Percentiles rank a stretch among this genome's conserved stretches.
Evolutionary conservation across 1,139 yeast species (phyloP).

Genomic region (Taphrina betulina): DNA sequence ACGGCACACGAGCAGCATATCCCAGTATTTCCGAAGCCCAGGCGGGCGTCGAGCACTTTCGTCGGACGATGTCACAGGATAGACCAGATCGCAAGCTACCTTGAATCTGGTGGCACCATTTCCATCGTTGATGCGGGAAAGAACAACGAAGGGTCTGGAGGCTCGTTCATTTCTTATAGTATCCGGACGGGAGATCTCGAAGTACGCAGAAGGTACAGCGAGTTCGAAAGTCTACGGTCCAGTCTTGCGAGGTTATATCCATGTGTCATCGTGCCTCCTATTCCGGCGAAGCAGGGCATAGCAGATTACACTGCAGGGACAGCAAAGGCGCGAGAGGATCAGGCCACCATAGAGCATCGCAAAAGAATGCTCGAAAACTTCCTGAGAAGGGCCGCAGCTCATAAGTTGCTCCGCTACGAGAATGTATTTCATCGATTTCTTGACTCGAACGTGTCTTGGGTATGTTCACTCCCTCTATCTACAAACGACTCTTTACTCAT

Average conservation of each 20-base stretch:
- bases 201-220: conserved; percentile 84
- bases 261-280: conserved; percentile 81
- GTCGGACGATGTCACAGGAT: conserved; percentile 26
- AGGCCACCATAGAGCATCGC: conserved; percentile 57
- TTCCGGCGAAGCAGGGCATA: conserved; percentile 84
- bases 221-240: conserved; percentile 77
- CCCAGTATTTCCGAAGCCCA: conserved; percentile 21
- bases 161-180: conserved; percentile 77
- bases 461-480: conserved; percentile 32
- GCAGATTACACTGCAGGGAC: conserved; percentile 46
- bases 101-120: conserved; percentile 42
- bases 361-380: conserved; percentile 76
- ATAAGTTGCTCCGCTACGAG: conserved; percentile 57
- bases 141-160: conserved; percentile 69
- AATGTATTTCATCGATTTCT: conserved; percentile 71
- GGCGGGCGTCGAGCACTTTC: conserved; percentile 8
- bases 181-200: conserved; percentile 54
- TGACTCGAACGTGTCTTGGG: conserved; percentile 84
- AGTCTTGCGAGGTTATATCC: conserved; percentile 75
- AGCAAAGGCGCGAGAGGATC: conserved; percentile 57
- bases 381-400: conserved; percentile 68
- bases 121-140: conserved; percentile 75
- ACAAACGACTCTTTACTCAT: no score
- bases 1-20: conserved; percentile 31
- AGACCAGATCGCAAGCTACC: conserved; percentile 19